Base-by-base conservation (phyloP, 78 protist species). In the Fonticula alba region DNA sequence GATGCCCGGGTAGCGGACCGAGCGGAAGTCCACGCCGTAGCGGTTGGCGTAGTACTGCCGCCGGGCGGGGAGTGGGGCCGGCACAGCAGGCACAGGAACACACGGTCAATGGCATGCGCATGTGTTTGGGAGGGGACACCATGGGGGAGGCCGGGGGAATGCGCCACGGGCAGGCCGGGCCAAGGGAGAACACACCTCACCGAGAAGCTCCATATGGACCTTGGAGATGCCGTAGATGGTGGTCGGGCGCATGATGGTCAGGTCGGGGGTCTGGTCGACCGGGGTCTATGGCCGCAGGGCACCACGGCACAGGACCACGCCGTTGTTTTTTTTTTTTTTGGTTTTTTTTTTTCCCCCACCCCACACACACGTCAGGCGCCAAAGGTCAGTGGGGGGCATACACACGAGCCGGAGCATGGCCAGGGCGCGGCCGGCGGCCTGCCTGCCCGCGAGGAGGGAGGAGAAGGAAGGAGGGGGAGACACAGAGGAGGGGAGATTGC, bases 151-250 rank as follows among this genome's bases (percentile, higher is more conserved):
- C n/a, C n/a, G n/a, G n/a, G n/a, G n/a, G n/a, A n/a, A n/a, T n/a
- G n/a, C n/a, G n/a, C n/a, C n/a, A n/a, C n/a, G n/a, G n/a, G n/a
- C n/a, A n/a, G 43, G 17, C 17, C 43, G 43, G 7, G 17, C 3
- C 43, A 38, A 3, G 43, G 17, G 43, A 3, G 7, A 7, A 38
- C 43, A 7, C 43, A 66, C 63, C 57, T 69, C 78, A 13, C 75
- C 73, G 3, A 67, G 36, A 11, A 66, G 79, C 71, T 81, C 86
- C 46, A 29, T 31, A 65, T 72, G 62, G 43, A 81, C 83, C 69
- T 81, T 81, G 29, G 80, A 40, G 38, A 78, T 35, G 27, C 86
- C 88, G 58, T 83, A 83, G 14, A 81, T 69, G 32, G 86, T 80
- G 1, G 75, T 71, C 14, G 88, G 88, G 35, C 71, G 38, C 64